phyloP scores from a whole-genome alignment of 805 yeast species.

The Kuraishia piskuri region DNA sequence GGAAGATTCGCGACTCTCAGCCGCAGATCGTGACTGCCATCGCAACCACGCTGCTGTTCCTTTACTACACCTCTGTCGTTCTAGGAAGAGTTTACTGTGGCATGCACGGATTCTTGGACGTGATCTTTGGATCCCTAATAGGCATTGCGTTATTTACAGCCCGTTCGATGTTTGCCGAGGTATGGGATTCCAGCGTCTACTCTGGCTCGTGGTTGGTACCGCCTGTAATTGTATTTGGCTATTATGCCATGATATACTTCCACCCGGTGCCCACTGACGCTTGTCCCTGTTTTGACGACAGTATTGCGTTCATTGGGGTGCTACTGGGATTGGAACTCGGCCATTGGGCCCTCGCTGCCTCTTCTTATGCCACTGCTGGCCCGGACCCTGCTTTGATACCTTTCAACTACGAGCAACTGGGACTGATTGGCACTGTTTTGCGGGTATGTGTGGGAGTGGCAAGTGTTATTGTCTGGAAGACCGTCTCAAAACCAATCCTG shows the following conservation, averaged over 20 bases:
- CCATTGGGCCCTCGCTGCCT: slow-evolving; percentile 30
- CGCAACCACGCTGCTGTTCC: slow-evolving; percentile 7
- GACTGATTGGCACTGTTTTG: slow-evolving; percentile 28
- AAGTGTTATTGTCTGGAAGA: slow-evolving; percentile 65
- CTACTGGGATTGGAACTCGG: slow-evolving; percentile 66
- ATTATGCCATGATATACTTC: slow-evolving; percentile 44
- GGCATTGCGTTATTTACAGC: slow-evolving; percentile 49
- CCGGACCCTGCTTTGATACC: not conserved
- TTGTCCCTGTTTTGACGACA: slow-evolving; percentile 95
- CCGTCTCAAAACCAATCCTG: slow-evolving; percentile 58
- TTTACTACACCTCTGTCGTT: slow-evolving; percentile 58
- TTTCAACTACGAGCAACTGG: slow-evolving; percentile 31
- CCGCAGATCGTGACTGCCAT: not conserved
- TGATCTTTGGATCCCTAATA: slow-evolving; percentile 52
- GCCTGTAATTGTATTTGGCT: slow-evolving; percentile 29
- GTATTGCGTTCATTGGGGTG: slow-evolving; percentile 89
- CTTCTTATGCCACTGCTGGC: not conserved
- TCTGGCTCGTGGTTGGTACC: slow-evolving; percentile 17
- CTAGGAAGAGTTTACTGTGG: slow-evolving; percentile 90
- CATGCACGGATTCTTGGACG: slow-evolving; percentile 90
- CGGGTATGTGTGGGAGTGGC: slow-evolving; percentile 57
- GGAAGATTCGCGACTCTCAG: slow-evolving; percentile 8
- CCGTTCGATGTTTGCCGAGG: slow-evolving; percentile 30
- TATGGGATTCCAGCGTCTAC: slow-evolving; percentile 39
- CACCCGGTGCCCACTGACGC: slow-evolving; percentile 86